phyloP scores from a whole-genome alignment of 2,329 filamentous ascomycete genomes.

The Fusarium sp. region DNA sequence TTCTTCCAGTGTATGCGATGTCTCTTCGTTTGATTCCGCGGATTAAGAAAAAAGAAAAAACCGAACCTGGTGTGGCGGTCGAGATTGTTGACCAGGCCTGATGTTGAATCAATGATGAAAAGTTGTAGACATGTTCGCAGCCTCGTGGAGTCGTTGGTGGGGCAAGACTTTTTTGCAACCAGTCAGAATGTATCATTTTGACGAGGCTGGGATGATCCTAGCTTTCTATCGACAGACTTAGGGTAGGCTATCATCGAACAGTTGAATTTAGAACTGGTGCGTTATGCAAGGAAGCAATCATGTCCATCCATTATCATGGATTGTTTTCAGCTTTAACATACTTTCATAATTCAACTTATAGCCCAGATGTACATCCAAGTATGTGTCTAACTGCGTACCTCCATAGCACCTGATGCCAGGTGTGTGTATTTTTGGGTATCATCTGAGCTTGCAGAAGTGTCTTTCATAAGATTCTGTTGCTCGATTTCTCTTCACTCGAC shows the following conservation, averaged over 20 bases:
- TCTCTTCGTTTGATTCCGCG: background rate
- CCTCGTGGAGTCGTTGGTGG: conserved; percentile 37
- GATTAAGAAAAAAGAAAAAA: background rate
- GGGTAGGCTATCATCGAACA: conserved; percentile 2
- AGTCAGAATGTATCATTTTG: conserved; percentile 4
- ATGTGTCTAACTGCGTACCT: background rate
- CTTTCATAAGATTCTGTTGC: background rate
- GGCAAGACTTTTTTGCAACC: conserved; percentile 3
- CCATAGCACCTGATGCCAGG: background rate
- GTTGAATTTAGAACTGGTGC: background rate
- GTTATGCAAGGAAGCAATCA: background rate
- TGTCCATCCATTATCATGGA: background rate
- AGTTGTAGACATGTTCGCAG: conserved; percentile 43
- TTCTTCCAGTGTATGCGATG: background rate
- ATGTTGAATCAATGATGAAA: conserved; percentile 34
- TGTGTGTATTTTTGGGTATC: too few species aligned
- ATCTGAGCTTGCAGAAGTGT: background rate
- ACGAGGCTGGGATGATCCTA: conserved; percentile 34
- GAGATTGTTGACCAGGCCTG: background rate
- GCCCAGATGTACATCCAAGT: background rate
- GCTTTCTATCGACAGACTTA: background rate
- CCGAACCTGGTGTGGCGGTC: background rate
- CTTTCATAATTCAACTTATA: background rate
- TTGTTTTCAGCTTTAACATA: background rate
- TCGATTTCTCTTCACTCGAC: background rate